Evolutionary conservation across 768 basidiomycete genomes (phyloP).

Genomic region (Lactifluus subvellereus): DNA sequence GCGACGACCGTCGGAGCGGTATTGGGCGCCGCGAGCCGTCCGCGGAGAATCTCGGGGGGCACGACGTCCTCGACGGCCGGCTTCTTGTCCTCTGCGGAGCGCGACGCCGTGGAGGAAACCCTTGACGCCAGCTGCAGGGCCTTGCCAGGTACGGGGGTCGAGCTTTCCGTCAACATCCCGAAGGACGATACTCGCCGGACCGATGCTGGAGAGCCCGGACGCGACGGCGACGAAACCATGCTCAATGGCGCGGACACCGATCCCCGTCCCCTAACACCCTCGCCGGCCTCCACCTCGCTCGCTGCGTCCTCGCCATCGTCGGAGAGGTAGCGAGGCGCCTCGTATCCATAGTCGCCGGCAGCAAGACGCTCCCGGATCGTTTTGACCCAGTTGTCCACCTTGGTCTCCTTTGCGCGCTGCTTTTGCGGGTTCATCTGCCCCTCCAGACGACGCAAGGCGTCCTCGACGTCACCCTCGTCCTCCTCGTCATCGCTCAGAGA

Average conservation of each 20-base stretch:
- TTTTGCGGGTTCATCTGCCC: conserved; percentile 75
- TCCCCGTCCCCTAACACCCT: background rate
- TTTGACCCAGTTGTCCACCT: conserved; percentile 80
- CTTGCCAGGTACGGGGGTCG: conserved; percentile 8
- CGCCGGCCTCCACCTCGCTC: background rate
- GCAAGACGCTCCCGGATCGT: conserved; percentile 62
- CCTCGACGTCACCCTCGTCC: conserved; percentile 75
- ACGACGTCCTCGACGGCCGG: conserved; percentile 56
- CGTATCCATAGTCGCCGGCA: conserved; percentile 57
- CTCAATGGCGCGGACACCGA: conserved; percentile 10
- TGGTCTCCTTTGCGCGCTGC: conserved; percentile 63
- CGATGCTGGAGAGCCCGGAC: conserved; percentile 19
- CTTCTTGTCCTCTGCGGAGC: conserved; percentile 38
- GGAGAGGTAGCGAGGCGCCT: conserved; percentile 50
- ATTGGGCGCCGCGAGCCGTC: conserved; percentile 40
- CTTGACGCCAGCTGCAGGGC: background rate
- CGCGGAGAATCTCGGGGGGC: conserved; percentile 59
- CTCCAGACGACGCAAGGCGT: conserved; percentile 73
- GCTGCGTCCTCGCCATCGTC: conserved; percentile 39
- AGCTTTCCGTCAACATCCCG: conserved; percentile 5
- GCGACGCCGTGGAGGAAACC: background rate
- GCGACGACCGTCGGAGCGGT: conserved; percentile 26
- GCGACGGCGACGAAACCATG: conserved; percentile 13
- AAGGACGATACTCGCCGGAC: conserved; percentile 18
- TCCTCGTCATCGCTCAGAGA: conserved; percentile 68